Conservation (phyloP, 164 flowering plant genomes). For the Vitis riparia region DNA sequence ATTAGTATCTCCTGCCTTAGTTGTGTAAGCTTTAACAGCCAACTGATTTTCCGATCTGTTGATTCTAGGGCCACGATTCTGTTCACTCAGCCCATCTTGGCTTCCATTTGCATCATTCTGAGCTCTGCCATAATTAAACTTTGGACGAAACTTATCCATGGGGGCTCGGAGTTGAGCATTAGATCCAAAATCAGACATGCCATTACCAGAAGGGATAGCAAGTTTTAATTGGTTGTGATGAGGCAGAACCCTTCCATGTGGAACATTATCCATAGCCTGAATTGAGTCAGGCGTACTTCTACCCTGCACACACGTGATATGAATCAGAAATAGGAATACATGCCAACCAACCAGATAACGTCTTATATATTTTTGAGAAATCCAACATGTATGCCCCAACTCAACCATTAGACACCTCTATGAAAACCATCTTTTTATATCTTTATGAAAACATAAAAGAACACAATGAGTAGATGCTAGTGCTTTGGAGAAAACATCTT, state of each 20-base stretch:
- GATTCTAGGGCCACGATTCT: constrained; percentile 65
- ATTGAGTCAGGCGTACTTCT: constrained; percentile 36
- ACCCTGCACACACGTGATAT: constrained; percentile 34
- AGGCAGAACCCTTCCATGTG: constrained; percentile 38
- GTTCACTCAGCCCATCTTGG: constrained; percentile 52
- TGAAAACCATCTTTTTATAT: no score
- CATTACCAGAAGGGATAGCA: constrained; percentile 28
- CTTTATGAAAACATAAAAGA: no score
- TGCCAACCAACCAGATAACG: neutral
- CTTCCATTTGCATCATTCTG: constrained; percentile 35
- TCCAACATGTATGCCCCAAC: no score
- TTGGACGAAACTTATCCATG: constrained; percentile 44
- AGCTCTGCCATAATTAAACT: constrained; percentile 35
- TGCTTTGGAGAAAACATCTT: no score
- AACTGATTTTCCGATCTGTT: constrained; percentile 51
- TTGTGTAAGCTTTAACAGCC: constrained; percentile 54
- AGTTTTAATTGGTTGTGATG: constrained; percentile 35
- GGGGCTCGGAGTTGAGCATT: constrained; percentile 29
- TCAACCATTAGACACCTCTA: no score
- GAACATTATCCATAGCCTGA: constrained; percentile 30
- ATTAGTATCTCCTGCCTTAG: constrained; percentile 48
- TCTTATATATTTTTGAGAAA: neutral
- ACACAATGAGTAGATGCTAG: no score
- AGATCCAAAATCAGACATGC: constrained; percentile 40
- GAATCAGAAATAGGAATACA: neutral